Percentiles rank a stretch among this genome's conserved stretches.
These are phyloP conservation scores for Tylopilus vinaceipallidus DNA, from an alignment of 768 basidiomycete species.

Conservation along the genomic window DNA sequence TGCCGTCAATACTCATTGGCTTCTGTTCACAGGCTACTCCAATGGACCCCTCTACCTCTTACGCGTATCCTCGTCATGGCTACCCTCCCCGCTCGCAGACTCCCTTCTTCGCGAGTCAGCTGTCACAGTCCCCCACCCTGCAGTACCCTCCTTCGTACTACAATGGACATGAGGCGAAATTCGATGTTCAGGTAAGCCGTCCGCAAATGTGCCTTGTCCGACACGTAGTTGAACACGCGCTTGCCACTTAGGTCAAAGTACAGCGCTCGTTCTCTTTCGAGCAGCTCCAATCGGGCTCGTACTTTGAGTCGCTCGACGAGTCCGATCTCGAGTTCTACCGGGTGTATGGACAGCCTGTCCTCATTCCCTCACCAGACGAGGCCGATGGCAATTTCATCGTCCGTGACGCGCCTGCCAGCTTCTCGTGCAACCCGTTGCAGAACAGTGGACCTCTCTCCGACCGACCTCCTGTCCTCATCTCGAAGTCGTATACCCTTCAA, in stretches of 20 bases:
- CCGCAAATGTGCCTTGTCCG: not conserved
- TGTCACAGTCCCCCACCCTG: slow-evolving; percentile 2
- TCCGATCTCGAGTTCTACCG: slow-evolving; percentile 33
- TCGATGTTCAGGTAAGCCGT: slow-evolving; percentile 24
- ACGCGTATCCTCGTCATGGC: not conserved
- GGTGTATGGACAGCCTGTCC: slow-evolving; percentile 32
- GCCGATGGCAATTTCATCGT: slow-evolving; percentile 17
- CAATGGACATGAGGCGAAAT: slow-evolving; percentile 17
- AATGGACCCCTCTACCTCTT: slow-evolving; percentile 12
- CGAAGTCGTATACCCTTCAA: slow-evolving; percentile 30
- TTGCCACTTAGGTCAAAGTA: slow-evolving; percentile 23
- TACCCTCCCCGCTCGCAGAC: not conserved
- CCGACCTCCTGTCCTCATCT: slow-evolving; percentile 5
- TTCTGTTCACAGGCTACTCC: slow-evolving; percentile 3
- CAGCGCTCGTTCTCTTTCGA: slow-evolving; percentile 34
- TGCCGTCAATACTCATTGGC: slow-evolving; percentile 22
- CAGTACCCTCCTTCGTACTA: slow-evolving; percentile 3
- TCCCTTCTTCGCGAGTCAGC: not conserved
- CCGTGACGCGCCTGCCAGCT: not conserved
- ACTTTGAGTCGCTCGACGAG: slow-evolving; percentile 30
- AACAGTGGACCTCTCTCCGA: slow-evolving; percentile 5
- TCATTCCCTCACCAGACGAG: slow-evolving; percentile 29
- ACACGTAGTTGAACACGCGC: not conserved
- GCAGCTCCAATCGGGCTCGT: slow-evolving; percentile 34
- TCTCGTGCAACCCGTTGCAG: not conserved